Base-by-base conservation (phyloP, 2,329 filamentous ascomycete species). In the Nannizziopsis barbatae region DNA sequence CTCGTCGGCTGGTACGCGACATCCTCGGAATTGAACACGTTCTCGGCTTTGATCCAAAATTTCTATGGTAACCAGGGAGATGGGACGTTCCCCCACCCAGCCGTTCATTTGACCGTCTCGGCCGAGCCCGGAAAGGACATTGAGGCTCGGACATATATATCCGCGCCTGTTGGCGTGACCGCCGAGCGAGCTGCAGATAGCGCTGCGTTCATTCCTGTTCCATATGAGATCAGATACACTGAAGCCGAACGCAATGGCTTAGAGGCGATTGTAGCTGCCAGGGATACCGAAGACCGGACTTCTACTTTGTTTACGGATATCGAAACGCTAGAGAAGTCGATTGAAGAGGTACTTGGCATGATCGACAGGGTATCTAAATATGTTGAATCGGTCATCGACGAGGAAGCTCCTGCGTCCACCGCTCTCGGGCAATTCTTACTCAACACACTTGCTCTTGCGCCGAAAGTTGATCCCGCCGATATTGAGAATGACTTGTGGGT, bases 1-100 rank as follows among this genome's bases (percentile, higher is more conserved):
- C 79, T 98, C 51, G 84, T 98, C 53, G 92, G 92, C 63, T 98
- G 92, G 92, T 98, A 98, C 73, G 94, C 92, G 55, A 98, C 92
- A 43, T 89, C 85, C 63, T 83, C 86, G 67, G 90, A 96, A 71
- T 80, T 98, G 64, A 96, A 98, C 80, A 94, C 84, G 66, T 98
- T 98, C 77, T 92, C 84, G 66, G 92, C 92, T 60, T 80, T 98
- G 61, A 98, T 95, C 71, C 92, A 98, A 73, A 98, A 98, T 77
- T 98, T 96, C 76, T 98, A 96, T 76, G 86, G 85, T 64, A 86
- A 87, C 64, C 88, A 93, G 63, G 92, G 94, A 63, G 94, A 95
- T 56, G 92, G 92, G 65, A 98, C 92, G 50, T 95, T 84, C 74
- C 92, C 92, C 47, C 86, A 95, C 71, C 92, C 92, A n/a, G 90